Percentiles rank a stretch among this genome's conserved stretches.
These are phyloP conservation scores for Isatis tinctoria DNA, from an alignment of 345 rosid genomes.

Conservation along the genomic window DNA sequence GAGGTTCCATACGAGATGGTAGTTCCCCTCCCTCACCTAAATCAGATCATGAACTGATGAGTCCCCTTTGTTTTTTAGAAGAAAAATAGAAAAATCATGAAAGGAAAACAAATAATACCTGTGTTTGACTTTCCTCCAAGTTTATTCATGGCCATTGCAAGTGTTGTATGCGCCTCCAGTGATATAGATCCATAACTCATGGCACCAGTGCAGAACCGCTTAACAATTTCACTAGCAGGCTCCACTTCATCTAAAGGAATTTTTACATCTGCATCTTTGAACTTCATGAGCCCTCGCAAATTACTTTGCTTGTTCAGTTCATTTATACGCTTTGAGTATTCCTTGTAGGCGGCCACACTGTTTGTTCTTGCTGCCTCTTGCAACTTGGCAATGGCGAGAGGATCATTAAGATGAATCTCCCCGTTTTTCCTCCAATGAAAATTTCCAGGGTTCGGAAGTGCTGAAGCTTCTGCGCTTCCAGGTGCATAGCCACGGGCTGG, in stretches of 20 bases:
- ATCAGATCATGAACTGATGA: neutral
- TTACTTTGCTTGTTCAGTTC: constrained; percentile 89
- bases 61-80: neutral
- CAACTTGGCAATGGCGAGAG: constrained; percentile 90
- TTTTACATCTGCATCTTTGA: constrained; percentile 59
- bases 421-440: constrained; percentile 99
- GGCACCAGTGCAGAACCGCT: constrained; percentile 97
- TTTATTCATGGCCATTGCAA: constrained; percentile 92
- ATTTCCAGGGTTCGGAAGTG: constrained; percentile 92
- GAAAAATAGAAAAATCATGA: neutral
- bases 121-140: constrained; percentile 98
- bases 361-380: constrained; percentile 94
- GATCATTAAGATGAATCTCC: constrained; percentile 95
- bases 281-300: constrained; percentile 89
- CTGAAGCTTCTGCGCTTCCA: constrained; percentile 95
- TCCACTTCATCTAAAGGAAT: constrained; percentile 86
- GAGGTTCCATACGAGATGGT: constrained; percentile 94
- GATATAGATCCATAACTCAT: constrained; percentile 99
- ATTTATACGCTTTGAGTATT: constrained; percentile 85
- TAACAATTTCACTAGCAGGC: constrained; percentile 96
- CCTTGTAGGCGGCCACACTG: constrained; percentile 93
- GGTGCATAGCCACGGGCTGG: constrained; percentile 67
- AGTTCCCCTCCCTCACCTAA: constrained; percentile 99
- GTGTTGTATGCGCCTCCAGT: constrained; percentile 81
- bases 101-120: constrained; percentile 39